Conservation (phyloP, 495 filamentous ascomycete species). For the Trichoderma parareesei region DNA sequence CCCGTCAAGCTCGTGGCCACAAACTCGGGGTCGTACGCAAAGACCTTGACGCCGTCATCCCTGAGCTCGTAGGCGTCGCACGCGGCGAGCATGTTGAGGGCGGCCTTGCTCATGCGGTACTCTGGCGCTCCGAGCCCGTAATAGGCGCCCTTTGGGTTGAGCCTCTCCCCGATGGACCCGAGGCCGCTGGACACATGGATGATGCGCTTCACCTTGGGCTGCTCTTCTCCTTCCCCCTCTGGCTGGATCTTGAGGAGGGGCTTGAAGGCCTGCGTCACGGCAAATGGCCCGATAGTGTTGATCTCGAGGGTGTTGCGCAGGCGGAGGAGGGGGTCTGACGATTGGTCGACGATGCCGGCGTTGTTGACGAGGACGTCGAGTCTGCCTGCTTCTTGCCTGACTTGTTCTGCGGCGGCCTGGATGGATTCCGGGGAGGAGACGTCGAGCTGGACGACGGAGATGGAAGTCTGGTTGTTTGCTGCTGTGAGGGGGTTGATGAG, state of each 20-base stretch:
- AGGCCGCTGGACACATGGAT: constrained; percentile 34
- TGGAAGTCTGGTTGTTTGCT: constrained; percentile 15
- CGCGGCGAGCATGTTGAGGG: constrained; percentile 54
- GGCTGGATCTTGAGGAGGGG: constrained; percentile 31
- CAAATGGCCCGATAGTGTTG: constrained; percentile 39
- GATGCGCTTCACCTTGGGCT: constrained; percentile 19
- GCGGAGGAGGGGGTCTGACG: constrained; percentile 18
- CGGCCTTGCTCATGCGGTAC: constrained; percentile 51
- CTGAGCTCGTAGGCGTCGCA: constrained; percentile 42
- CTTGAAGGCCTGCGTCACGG: constrained; percentile 36
- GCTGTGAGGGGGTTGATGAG: constrained; percentile 2
- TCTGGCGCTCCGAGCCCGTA: constrained; percentile 19
- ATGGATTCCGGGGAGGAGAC: constrained; percentile 39
- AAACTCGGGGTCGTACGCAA: constrained; percentile 42
- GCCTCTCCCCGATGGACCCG: constrained; percentile 23
- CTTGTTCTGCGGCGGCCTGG: constrained; percentile 20
- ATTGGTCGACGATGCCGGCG: constrained; percentile 28
- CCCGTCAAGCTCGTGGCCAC: constrained; percentile 43
- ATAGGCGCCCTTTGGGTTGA: constrained; percentile 20
- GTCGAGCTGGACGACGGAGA: constrained; percentile 36
- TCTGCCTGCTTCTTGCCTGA: constrained; percentile 28
- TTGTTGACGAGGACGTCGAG: constrained; percentile 45
- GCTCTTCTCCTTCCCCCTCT: background rate
- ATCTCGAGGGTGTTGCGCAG: constrained; percentile 38
- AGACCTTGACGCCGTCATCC: constrained; percentile 49